Conservation (phyloP, 805 yeast genomes). For the Candida glaebosa region DNA sequence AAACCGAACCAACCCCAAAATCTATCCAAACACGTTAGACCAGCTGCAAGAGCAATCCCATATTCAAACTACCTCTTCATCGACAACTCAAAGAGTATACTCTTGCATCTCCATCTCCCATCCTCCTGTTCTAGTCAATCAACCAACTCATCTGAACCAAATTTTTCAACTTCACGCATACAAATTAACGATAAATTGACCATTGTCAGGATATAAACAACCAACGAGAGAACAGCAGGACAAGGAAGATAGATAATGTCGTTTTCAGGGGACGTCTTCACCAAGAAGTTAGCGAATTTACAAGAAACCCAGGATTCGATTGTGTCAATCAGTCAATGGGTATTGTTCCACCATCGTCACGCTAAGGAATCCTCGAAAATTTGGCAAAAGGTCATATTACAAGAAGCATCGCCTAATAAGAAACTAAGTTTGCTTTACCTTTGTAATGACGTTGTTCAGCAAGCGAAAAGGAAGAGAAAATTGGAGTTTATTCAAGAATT, state of each 20-base stretch:
- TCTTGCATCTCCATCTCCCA: no score
- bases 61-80: no score
- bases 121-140: no score
- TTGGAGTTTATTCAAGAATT: slow-evolving; percentile 59
- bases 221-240: no score
- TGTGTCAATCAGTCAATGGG: slow-evolving; percentile 46
- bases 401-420: slow-evolving; percentile 20
- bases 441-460: slow-evolving; percentile 80
- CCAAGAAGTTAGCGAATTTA: slow-evolving; percentile 32
- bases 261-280: slow-evolving; percentile 31
- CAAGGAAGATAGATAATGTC: slow-evolving; percentile 26
- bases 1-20: no score
- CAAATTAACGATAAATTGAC: not conserved
- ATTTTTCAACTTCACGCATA: not conserved
- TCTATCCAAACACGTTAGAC: no score
- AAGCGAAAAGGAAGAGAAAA: slow-evolving; percentile 60
- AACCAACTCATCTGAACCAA: no score
- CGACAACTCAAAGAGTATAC: no score
- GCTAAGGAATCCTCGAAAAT: slow-evolving; percentile 29
- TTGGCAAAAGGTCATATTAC: slow-evolving; percentile 32
- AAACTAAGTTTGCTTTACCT: slow-evolving; percentile 62
- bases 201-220: no score
- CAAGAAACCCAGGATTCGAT: slow-evolving; percentile 46
- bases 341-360: slow-evolving; percentile 42
- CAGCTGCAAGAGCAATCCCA: no score